Base-by-base conservation (phyloP, 176 grass and related monocot genomes). In the Alloteropsis semialata region DNA sequence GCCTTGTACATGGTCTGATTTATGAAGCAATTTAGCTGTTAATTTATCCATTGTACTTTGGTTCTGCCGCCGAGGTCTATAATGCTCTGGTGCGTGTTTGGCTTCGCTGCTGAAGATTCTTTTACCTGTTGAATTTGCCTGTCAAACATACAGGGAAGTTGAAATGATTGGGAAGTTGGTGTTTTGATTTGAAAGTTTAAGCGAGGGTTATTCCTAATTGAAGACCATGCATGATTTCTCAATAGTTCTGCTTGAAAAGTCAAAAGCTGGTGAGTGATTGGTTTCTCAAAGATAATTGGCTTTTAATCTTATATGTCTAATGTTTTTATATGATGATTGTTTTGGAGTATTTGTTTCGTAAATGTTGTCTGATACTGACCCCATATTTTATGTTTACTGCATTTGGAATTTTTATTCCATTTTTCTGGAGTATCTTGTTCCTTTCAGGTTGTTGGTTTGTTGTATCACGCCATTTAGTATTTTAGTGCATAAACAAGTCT, bases 1-100 rank as follows among this genome's bases (percentile, higher is more conserved):
- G 21, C 42, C 77, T 24, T 90, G 73, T 86, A 82, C 83, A 86
- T 90, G 56, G 16, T 90, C 42, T 64, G 77, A 78, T 65, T 48
- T 86, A 77, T 78, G n/a, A 82, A 77, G 56, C 48, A 72, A 30
- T 48, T 27, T 58, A 77, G 5, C 15, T 22, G 53, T 69, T 81
- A 15, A 45, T 7, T 72, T 81, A 69, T 68, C 5, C 6, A 19
- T 22, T 60, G 25, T 42, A 66, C 21, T 66, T 66, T 27, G 41
- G 49, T 53, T 37, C 44, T 62, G 36, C 9, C 15, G 1, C 33
- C 6, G 25, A 38, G 27, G 27, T 62, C 16, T 61, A 5, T 28
- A 43, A 11, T 70, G 42, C 22, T 30, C 34, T 37, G 74, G 6
- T 84, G n/a, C 33, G 46, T 54, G 5, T 67, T 57, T 80, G 25